Percentiles rank a stretch among this genome's conserved stretches.
These are phyloP conservation scores for Posidonia australis DNA, from an alignment of 106 monocot species.

Conservation along the genomic window DNA sequence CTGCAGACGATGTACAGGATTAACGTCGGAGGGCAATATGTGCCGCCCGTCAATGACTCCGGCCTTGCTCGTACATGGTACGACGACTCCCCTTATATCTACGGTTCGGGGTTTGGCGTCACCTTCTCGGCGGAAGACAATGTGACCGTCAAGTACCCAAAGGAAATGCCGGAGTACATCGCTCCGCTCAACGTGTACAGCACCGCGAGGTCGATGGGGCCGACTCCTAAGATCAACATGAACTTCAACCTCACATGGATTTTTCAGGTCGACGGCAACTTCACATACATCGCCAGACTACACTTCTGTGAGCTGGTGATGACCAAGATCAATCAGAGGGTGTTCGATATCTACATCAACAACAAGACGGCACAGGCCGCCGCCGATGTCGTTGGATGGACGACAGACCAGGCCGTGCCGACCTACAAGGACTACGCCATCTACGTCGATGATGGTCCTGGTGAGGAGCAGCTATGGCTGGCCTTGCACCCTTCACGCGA, in stretches of 20 bases:
- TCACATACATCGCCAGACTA: slow-evolving; percentile 76
- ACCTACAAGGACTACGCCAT: slow-evolving; percentile 64
- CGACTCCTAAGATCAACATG: slow-evolving; percentile 45
- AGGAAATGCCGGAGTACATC: slow-evolving; percentile 11
- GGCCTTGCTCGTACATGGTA: slow-evolving; percentile 48
- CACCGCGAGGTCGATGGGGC: slow-evolving; percentile 67
- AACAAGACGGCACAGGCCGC: slow-evolving; percentile 61
- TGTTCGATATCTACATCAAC: slow-evolving; percentile 70
- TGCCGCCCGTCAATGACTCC: slow-evolving; percentile 16
- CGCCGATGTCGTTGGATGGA: slow-evolving; percentile 66
- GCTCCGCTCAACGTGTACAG: slow-evolving; percentile 58
- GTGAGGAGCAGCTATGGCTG: slow-evolving; percentile 55
- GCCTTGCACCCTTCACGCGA: slow-evolving; percentile 40
- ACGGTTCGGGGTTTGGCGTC: slow-evolving; percentile 39
- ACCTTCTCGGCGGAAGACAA: slow-evolving; percentile 18
- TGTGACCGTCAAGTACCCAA: slow-evolving; percentile 26
- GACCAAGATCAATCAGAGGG: slow-evolving; percentile 58
- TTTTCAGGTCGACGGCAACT: slow-evolving; percentile 64
- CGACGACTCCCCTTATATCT: slow-evolving; percentile 52
- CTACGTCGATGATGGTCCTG: slow-evolving; percentile 26
- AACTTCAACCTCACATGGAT: slow-evolving; percentile 84
- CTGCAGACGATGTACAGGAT: slow-evolving; percentile 18
- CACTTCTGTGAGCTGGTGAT: slow-evolving; percentile 76
- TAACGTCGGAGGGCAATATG: slow-evolving; percentile 15
- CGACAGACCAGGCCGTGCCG: slow-evolving; percentile 33